A percentile compares a stretch with the other conserved stretches of the same genome.
Evolutionary conservation across 495 filamentous ascomycete species (phyloP).

Genomic region (Penicillium dipodomyicola): DNA sequence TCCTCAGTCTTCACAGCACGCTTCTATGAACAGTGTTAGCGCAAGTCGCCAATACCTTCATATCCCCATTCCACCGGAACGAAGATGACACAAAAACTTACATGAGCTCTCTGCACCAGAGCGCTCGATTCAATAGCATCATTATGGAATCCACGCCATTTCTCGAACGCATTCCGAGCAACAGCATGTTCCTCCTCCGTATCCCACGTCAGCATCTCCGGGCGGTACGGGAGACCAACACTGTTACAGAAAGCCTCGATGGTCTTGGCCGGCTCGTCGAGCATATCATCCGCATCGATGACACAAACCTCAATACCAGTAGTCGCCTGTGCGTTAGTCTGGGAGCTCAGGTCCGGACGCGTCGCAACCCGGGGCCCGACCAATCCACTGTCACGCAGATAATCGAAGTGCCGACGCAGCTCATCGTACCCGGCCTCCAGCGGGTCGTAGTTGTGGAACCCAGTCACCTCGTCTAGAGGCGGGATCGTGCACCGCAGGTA

Average conservation of each 20-base stretch:
- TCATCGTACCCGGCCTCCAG: constrained; percentile 88
- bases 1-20: constrained; percentile 61
- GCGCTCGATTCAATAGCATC: constrained; percentile 80
- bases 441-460: constrained; percentile 82
- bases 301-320: constrained; percentile 65
- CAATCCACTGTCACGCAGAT: constrained; percentile 58
- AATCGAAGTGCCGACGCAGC: constrained; percentile 81
- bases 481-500: constrained; percentile 97
- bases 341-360: constrained; percentile 28
- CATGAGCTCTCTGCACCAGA: constrained; percentile 67
- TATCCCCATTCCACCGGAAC: not conserved
- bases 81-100: constrained; percentile 49
- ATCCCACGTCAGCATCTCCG: constrained; percentile 80
- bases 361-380: constrained; percentile 62
- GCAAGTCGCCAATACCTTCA: not conserved
- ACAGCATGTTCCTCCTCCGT: constrained; percentile 61
- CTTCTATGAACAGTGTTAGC: constrained; percentile 39
- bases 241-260: constrained; percentile 75
- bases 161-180: constrained; percentile 75
- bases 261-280: constrained; percentile 72
- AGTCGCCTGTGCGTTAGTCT: constrained; percentile 8
- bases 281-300: constrained; percentile 92
- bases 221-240: constrained; percentile 68
- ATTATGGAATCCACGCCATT: constrained; percentile 96
- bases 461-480: constrained; percentile 73